Conservation (phyloP, 192 early-diverging fungal species). For the Mortierella alpina region DNA sequence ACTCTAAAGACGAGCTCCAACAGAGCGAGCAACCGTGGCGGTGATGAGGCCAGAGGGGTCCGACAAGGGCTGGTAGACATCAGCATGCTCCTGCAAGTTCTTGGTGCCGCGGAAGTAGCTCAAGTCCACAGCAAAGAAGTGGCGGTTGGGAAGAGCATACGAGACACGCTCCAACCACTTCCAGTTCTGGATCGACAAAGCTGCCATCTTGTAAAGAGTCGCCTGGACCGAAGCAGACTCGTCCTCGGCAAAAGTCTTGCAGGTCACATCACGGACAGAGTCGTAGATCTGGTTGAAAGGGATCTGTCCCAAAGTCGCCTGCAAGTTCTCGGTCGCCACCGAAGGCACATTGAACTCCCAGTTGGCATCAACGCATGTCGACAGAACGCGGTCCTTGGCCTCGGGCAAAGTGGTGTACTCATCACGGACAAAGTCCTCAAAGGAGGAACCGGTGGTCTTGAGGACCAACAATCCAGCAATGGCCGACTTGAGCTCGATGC, state of each 20-base stretch:
- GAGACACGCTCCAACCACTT: slow-evolving; percentile 68
- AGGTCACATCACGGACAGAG: slow-evolving; percentile 72
- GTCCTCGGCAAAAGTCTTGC: slow-evolving; percentile 79
- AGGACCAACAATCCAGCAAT: slow-evolving; percentile 78
- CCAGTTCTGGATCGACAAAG: slow-evolving; percentile 68
- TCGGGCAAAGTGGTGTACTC: slow-evolving; percentile 80
- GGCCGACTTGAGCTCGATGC: slow-evolving; percentile 68
- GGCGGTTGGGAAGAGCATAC: slow-evolving; percentile 83
- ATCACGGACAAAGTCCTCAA: slow-evolving; percentile 78
- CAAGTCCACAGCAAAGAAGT: slow-evolving; percentile 81
- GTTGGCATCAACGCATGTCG: slow-evolving; percentile 75
- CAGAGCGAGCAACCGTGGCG: slow-evolving; percentile 69
- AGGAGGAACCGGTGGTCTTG: slow-evolving; percentile 86
- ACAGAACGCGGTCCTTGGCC: slow-evolving; percentile 81
- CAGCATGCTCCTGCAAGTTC: slow-evolving; percentile 72
- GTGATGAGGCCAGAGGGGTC: slow-evolving; percentile 84
- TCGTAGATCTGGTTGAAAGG: slow-evolving; percentile 67
- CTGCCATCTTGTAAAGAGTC: slow-evolving; percentile 83
- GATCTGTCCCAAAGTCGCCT: slow-evolving; percentile 46
- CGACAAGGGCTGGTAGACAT: slow-evolving; percentile 78
- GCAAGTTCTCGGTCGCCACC: slow-evolving; percentile 14
- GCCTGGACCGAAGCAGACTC: slow-evolving; percentile 84
- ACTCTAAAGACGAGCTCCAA: slow-evolving; percentile 17
- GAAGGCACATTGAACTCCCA: slow-evolving; percentile 65
- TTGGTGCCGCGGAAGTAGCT: slow-evolving; percentile 73